Conservation (phyloP, 768 basidiomycete species). For the Amanita inopinata region DNA sequence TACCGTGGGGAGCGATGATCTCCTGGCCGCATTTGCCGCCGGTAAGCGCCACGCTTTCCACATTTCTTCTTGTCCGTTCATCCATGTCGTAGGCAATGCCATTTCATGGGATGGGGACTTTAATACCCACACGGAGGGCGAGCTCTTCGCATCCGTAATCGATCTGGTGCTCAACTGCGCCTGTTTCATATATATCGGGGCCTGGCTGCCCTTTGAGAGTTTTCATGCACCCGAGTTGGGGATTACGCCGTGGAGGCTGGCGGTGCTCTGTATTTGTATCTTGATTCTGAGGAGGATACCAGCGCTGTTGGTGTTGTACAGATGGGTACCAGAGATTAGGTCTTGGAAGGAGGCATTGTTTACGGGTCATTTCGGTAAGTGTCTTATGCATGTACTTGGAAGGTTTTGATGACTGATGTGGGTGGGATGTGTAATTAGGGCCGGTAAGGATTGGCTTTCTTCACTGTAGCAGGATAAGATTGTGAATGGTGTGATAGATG, state of each 20-base stretch:
- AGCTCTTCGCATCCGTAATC: conserved; percentile 83
- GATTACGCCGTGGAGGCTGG: conserved; percentile 61
- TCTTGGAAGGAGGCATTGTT: conserved; percentile 85
- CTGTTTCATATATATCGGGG: conserved; percentile 81
- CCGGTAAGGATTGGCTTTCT: conserved; percentile 31
- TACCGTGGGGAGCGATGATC: conserved; percentile 77
- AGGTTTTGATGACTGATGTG: conserved; percentile 1
- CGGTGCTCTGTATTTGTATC: conserved; percentile 57
- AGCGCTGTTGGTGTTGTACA: conserved; percentile 63
- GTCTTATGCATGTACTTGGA: conserved; percentile 2
- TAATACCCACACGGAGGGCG: conserved; percentile 72
- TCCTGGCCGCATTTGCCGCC: conserved; percentile 82
- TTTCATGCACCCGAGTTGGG: conserved; percentile 51
- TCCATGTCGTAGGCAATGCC: conserved; percentile 55
- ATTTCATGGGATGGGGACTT: conserved; percentile 90
- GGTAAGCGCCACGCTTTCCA: conserved; percentile 29
- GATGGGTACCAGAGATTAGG: conserved; percentile 78
- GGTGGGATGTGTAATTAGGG: conserved; percentile 27
- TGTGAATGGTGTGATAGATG: too few species aligned
- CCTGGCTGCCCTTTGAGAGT: conserved; percentile 65
- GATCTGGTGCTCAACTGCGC: conserved; percentile 78
- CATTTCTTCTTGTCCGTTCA: neutral
- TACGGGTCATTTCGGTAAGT: conserved; percentile 79
- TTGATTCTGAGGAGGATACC: conserved; percentile 77
- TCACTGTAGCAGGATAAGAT: conserved; percentile 1